Conservation (phyloP, 306 rosid genomes). For the Aeschynomene evenia region DNA sequence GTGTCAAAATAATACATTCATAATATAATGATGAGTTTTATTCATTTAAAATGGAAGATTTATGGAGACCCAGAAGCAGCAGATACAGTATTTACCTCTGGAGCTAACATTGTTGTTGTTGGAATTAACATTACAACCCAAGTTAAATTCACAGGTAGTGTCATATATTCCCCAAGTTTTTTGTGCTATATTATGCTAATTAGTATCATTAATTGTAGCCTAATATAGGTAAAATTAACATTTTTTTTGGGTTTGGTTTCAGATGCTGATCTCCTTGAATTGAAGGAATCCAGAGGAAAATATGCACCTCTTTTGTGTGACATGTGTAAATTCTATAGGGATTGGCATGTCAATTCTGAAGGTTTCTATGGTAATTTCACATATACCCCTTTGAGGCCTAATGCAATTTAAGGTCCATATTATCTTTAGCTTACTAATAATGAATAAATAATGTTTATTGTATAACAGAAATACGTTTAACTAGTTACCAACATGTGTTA, state of each 20-base stretch:
- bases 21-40: no score
- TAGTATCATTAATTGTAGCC: conserved; percentile 8
- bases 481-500: no score
- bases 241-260: conserved; percentile 34
- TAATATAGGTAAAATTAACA: conserved; percentile 13
- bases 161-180: background rate
- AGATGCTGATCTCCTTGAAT: conserved; percentile 78
- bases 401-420: background rate
- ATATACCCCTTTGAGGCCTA: background rate
- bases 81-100: conserved; percentile 84
- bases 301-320: conserved; percentile 52
- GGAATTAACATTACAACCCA: conserved; percentile 97
- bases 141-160: conserved; percentile 65
- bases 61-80: conserved; percentile 99
- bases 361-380: conserved; percentile 62
- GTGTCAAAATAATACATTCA: no score
- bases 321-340: conserved; percentile 87
- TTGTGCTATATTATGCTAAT: conserved; percentile 15
- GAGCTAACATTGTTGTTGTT: conserved; percentile 81
- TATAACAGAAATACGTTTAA: no score
- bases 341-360: conserved; percentile 87
- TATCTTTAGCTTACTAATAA: background rate
- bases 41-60: conserved; percentile 50
- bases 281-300: conserved; percentile 83
- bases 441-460: no score